Conservation (phyloP, 1,284 basidiomycete species). For the Laetiporus sulphureus region DNA sequence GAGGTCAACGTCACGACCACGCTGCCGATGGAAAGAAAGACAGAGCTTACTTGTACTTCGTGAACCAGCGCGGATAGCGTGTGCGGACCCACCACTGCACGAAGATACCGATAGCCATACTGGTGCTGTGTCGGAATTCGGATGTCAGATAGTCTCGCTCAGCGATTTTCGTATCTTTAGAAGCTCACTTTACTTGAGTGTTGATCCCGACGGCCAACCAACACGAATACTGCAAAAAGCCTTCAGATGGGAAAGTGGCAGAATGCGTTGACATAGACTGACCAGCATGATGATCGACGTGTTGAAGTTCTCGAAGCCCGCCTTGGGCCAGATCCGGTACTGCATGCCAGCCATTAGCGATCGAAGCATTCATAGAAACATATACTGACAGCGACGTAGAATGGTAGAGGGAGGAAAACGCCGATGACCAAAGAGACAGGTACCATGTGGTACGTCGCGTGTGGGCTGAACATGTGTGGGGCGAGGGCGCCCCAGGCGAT, state of each 20-base stretch:
- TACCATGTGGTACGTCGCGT: slow-evolving; percentile 41
- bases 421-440: slow-evolving; percentile 49
- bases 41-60: slow-evolving; percentile 51
- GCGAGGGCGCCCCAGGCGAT: slow-evolving; percentile 56
- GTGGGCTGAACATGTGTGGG: slow-evolving; percentile 42
- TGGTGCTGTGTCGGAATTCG: too few relatives aligned
- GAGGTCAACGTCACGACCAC: neutral
- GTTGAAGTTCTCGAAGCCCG: slow-evolving; percentile 39
- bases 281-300: slow-evolving; percentile 34
- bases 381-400: slow-evolving; percentile 29
- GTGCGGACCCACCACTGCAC: slow-evolving; percentile 48
- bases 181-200: slow-evolving; percentile 33
- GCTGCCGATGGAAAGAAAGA: neutral
- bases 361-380: neutral
- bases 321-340: slow-evolving; percentile 41
- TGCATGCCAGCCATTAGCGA: slow-evolving; percentile 16
- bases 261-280: too few relatives aligned
- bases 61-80: slow-evolving; percentile 42
- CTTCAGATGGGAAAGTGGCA: too few relatives aligned
- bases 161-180: too few relatives aligned
- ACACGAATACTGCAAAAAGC: slow-evolving; percentile 29
- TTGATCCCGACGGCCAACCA: slow-evolving; percentile 47
- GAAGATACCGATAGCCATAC: slow-evolving; percentile 45
- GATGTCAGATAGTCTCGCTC: too few relatives aligned
- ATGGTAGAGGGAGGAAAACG: slow-evolving; percentile 44